These are phyloP conservation scores for Thecaphora thlaspeos DNA, from an alignment of 1,284 basidiomycete species.

Conservation along the genomic window DNA sequence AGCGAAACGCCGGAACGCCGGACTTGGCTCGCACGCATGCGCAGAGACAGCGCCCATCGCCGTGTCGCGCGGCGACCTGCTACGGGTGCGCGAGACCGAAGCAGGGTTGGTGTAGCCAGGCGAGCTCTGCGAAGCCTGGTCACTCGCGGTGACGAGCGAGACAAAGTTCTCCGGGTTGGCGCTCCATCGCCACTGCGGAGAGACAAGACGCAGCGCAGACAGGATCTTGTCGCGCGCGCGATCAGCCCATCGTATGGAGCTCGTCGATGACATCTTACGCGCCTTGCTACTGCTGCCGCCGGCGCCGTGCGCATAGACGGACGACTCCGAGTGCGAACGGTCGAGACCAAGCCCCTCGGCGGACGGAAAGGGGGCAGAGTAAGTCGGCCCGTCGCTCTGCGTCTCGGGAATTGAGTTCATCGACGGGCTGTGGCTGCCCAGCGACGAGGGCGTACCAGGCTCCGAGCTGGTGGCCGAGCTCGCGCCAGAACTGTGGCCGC, in stretches of 20 bases:
- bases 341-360: conserved; percentile 4
- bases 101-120: too few relatives aligned
- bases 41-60: conserved; percentile 18
- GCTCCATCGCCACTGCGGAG: conserved; percentile 44
- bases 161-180: conserved; percentile 36
- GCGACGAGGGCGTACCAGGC: conserved; percentile 44
- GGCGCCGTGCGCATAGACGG: conserved; percentile 9
- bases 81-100: conserved; percentile 1
- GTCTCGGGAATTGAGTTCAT: conserved; percentile 17
- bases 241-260: conserved; percentile 26
- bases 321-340: conserved; percentile 26
- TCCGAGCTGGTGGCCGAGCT: conserved; percentile 45
- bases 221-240: conserved; percentile 29
- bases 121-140: conserved; percentile 13
- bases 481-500: conserved; percentile 28
- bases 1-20: conserved; percentile 52
- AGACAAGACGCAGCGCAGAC: conserved; percentile 37
- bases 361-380: background rate
- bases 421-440: conserved; percentile 13
- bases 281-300: conserved; percentile 15
- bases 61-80: conserved; percentile 17
- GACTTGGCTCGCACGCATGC: conserved; percentile 45
- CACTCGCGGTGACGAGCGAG: conserved; percentile 16
- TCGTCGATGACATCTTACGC: conserved; percentile 18
- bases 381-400: background rate